Evolutionary conservation across 257 asterid species (phyloP), one percentile per base, ranked within the genome.

Genomic region (Primulina huaijiensis): DNA sequence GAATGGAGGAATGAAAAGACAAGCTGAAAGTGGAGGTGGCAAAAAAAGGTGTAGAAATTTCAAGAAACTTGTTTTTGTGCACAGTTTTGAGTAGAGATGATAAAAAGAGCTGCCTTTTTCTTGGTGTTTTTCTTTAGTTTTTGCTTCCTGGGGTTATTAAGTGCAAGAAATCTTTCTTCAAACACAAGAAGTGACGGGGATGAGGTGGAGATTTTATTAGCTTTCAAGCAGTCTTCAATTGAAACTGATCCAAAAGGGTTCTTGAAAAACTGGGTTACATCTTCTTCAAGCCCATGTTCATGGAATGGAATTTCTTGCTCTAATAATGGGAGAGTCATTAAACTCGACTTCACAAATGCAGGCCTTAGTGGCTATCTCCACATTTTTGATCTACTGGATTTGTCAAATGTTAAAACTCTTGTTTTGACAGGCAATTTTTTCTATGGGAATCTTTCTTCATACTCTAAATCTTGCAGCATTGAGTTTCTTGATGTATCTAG

Each of bases 251-350:
- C 97, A 31, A 82, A 81, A n/a, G 82, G 83, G 33, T 79, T 87
- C 70, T 75, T 92, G 71, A 43, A 50, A 17, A 81, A 75, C 77
- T 92, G 98, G 98, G 74, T 60, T 60, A 55, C 76, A 30, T 82
- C 93, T 63, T 78, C 89, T 35, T 76, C 86, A 16, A 75, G 64
- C 75, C 96, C 90, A 0, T 92, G 98, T 59, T 81, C 81, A 0
- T 92, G 93, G 94, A 78, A 27, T 67, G 95, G 98, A 55, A 91
- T 90, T 72, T 81, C 82, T 0, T 92, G 98, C 86, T 83, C 90
- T 60, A 77, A 16, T 60, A 84, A 67, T 73, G 94, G 92, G 31
- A 30, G 70, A 46, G 87, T 92, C 34, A 61, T 33, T 35, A 82
- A 78, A 63, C 92, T 93, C 8, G 87, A 87, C 77, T 82, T 93